A percentile compares a stretch with the other conserved stretches of the same genome.
phyloP scores from a whole-genome alignment of 805 yeast species.

The Scheffersomyces ergatensis region DNA sequence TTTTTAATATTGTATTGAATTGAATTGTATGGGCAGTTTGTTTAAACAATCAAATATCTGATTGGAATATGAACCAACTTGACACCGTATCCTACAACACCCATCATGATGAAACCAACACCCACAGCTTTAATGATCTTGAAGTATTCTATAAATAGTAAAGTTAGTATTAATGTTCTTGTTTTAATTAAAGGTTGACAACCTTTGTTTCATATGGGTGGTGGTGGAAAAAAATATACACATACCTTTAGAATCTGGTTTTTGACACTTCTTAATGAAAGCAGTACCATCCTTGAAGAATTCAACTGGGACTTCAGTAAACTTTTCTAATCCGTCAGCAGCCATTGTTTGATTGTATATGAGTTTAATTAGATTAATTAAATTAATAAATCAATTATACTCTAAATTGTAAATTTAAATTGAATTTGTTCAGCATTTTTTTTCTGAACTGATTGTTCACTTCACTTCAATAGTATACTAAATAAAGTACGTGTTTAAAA shows the following conservation, averaged over 20 bases:
- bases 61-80: conserved; percentile 94
- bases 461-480: no score
- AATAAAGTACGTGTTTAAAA: no score
- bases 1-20: no score
- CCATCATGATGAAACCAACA: conserved; percentile 95
- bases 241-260: conserved; percentile 68
- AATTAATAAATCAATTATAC: no score
- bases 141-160: conserved; percentile 57
- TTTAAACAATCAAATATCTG: conserved; percentile 87
- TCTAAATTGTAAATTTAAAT: no score
- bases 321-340: conserved; percentile 65
- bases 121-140: conserved; percentile 95
- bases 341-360: conserved; percentile 43
- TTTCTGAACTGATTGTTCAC: no score
- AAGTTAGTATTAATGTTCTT: background rate
- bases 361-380: conserved; percentile 6
- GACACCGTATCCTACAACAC: conserved; percentile 93
- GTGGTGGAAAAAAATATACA: no score
- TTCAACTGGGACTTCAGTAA: conserved; percentile 85
- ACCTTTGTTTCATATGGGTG: no score
- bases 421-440: no score
- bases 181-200: no score
- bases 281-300: conserved; percentile 89
- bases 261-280: conserved; percentile 86
- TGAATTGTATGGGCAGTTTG: no score